phyloP scores from a whole-genome alignment of 2,329 filamentous ascomycete genomes.

The Claviceps sp. region DNA sequence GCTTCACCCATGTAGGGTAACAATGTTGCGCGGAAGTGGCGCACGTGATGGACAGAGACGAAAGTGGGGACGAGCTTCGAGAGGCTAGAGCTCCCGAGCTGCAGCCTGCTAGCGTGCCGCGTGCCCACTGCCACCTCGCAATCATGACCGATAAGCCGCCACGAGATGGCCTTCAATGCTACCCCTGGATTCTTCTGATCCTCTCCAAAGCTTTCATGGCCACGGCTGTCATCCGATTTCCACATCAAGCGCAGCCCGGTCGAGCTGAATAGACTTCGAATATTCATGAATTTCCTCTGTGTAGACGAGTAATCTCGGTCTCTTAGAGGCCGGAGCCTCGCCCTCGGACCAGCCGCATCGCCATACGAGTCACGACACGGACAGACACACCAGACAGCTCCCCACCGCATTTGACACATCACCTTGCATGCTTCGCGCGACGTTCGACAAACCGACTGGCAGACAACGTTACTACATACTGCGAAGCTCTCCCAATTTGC shows the following conservation, averaged over 20 bases:
- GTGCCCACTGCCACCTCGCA: not conserved
- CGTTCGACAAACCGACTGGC: conserved; percentile 1
- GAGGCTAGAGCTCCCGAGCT: not conserved
- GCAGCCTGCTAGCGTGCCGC: too few relatives aligned
- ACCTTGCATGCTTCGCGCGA: conserved; percentile 10
- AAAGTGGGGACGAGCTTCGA: not conserved
- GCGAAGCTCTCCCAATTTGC: not conserved
- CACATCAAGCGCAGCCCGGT: not conserved
- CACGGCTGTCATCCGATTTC: not conserved
- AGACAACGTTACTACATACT: not conserved
- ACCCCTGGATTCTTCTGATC: not conserved
- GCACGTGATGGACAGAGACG: not conserved
- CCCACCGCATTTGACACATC: conserved; percentile 12
- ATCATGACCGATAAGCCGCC: too few relatives aligned
- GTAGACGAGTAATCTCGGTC: not conserved
- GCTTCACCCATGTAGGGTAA: not conserved
- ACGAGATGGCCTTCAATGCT: not conserved
- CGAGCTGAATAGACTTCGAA: too few relatives aligned
- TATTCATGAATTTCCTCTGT: too few relatives aligned
- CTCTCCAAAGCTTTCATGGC: not conserved
- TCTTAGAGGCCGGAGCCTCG: not conserved
- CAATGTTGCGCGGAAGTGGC: not conserved
- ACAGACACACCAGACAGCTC: conserved; percentile 3
- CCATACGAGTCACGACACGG: not conserved
- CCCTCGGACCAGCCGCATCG: not conserved